Base-by-base conservation (phyloP, 164 flowering plant genomes). In the Piper betle region DNA sequence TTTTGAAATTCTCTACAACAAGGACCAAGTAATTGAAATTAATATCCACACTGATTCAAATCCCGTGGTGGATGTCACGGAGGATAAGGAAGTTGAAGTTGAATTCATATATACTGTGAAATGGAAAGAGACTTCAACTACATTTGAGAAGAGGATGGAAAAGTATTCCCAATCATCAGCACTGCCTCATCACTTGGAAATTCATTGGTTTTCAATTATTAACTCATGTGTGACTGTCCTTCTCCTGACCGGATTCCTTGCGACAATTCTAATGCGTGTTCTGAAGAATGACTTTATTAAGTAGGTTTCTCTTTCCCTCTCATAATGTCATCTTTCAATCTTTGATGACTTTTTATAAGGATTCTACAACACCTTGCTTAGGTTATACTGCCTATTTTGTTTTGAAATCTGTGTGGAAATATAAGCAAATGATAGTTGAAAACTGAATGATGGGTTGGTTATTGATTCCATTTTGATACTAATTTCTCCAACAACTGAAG, bases 161-260 rank as follows among this genome's bases (percentile, higher is more conserved):
- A 76, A 73, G 59, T 76, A 73, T 25, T 76, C 79, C 3, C 68
- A 68, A 38, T 53, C 72, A 16, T 73, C 77, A 1, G 65, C 74
- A 1, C 8, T 73, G 59, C 74, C 79, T 7, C 79, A 76, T 42
- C 79, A 76, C 68, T 68, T 73, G 66, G 79, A 75, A 68, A 75
- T 73, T 57, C 79, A 75, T 62, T 75, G 79, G 79, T 73, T 76
- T 61, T 76, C 79, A 11, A 76, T 76, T 33, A 73, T 76, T 4
- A 76, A 76, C 55, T 75, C 79, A 16, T 76, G 79, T 46, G 79
- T 76, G 16, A 76, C 79, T 0, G 79, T 76, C 55, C 77, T 76
- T 25, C 70, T 76, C 46, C 60, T 76, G 13, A 76, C 79, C 37
- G 79, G 79, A 53, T 76, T 76, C 58, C 73, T 76, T 62, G 79